Base-by-base conservation (phyloP, 768 basidiomycete genomes). In the Tylopilus rubrobrunneus region DNA sequence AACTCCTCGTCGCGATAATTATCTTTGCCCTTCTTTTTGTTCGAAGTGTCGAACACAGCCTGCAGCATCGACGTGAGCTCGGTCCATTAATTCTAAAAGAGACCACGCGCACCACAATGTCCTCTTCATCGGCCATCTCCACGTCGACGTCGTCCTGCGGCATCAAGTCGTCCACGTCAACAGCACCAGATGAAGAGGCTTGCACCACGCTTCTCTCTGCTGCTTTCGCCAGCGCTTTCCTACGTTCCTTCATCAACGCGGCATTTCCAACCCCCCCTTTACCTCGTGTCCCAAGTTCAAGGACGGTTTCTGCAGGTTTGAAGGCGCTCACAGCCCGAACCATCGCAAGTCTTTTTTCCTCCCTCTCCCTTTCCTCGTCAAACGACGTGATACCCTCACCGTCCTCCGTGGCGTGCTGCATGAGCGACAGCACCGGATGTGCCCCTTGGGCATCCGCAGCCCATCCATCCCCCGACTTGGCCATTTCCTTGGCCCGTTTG, bases 401-500 rank as follows among this genome's bases (percentile, higher is more conserved):
- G 5, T 65, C 70, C 12, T 55, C 58, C 42, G 63, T 61, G 8
- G 74, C 77, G 48, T 76, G 70, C n/a, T 36, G 53, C 40, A 81
- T 66, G 31, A 84, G 72, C 6, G 59, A 55, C 33, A 78, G 50
- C 1, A 89, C 83, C n/a, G 92, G 89, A 67, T 96, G 91, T 15
- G 83, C 71, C 12, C 83, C 77, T 46, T 83, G 81, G 7, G 59
- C 47, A 23, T 83, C 79, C 3, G 81, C 83, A 3, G 85, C 82
- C 85, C 88, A 92, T 51, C 85, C 82, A 1, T 79, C 74, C 37
- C 81, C 79, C 17, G 68, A 67, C 62, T 89, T 90, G 45, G 79
- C 76, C 77, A 97, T 87, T 53, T 86, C 87, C 65, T 98, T 98
- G 14, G 95, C 88, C 6, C 94, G 84, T 58, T 86, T 84, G 72